Evolutionary conservation across 2,329 filamentous ascomycete genomes (phyloP).

Genomic region (Rhynchosporium agropyri): DNA sequence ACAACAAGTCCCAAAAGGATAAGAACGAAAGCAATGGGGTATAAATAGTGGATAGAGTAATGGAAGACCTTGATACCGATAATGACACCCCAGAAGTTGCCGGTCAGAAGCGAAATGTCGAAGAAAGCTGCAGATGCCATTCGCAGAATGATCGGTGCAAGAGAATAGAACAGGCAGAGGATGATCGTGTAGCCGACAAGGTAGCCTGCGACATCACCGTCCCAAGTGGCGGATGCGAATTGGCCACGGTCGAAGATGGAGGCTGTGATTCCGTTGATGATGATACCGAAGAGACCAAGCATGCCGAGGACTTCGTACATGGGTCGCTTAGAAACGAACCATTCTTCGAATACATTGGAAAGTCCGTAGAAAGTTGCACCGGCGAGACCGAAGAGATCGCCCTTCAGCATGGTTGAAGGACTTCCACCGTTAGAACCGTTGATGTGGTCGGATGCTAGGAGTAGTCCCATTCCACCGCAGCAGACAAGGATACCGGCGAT

Average conservation of each 20-base stretch:
- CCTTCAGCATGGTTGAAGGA: constrained; percentile 76
- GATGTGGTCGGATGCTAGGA: constrained; percentile 86
- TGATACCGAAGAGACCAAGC: constrained; percentile 81
- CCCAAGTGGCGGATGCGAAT: constrained; percentile 68
- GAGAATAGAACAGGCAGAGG: constrained; percentile 81
- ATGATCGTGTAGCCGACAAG: constrained; percentile 87
- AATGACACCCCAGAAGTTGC: constrained; percentile 95
- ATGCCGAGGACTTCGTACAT: constrained; percentile 94
- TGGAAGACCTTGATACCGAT: constrained; percentile 89
- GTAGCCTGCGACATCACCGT: constrained; percentile 73
- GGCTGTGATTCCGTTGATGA: constrained; percentile 90
- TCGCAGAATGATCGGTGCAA: constrained; percentile 85
- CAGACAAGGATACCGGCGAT: constrained; percentile 85
- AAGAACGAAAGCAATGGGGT: constrained; percentile 91
- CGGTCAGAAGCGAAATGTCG: constrained; percentile 91
- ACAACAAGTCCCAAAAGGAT: constrained; percentile 84
- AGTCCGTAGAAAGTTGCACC: constrained; percentile 91
- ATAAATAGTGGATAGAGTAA: constrained; percentile 80
- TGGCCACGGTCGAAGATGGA: constrained; percentile 85
- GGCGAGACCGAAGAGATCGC: constrained; percentile 87
- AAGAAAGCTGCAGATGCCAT: constrained; percentile 93
- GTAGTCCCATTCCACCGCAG: constrained; percentile 84
- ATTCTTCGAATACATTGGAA: constrained; percentile 91
- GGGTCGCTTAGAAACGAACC: constrained; percentile 82
- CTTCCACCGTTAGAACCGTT: constrained; percentile 71